Percentiles rank a stretch among this genome's conserved stretches.
Conservation (phyloP, 768 basidiomycete genomes). For the Pleurotus cornucopiae region DNA sequence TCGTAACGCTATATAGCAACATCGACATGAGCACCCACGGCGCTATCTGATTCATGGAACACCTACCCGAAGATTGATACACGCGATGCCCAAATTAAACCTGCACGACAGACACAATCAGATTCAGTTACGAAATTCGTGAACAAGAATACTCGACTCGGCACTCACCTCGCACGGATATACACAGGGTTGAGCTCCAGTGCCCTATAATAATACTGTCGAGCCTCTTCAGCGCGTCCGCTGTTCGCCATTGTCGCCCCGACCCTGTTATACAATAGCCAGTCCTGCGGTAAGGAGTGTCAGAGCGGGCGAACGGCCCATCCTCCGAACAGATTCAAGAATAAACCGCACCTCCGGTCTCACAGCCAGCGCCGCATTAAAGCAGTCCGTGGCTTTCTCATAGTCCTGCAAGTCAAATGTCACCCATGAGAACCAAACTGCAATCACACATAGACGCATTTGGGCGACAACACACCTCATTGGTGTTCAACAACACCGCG, state of each 20-base stretch:
- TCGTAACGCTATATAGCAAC: slow-evolving; percentile 59
- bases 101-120: slow-evolving; percentile 31
- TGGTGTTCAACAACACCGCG: slow-evolving; percentile 88
- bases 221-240: slow-evolving; percentile 73
- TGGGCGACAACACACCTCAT: slow-evolving; percentile 53
- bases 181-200: slow-evolving; percentile 86
- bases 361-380: slow-evolving; percentile 80
- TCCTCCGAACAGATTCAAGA: slow-evolving; percentile 1
- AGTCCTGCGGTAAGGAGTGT: slow-evolving; percentile 53
- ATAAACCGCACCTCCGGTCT: slow-evolving; percentile 68
- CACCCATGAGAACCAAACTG: background rate
- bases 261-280: slow-evolving; percentile 88
- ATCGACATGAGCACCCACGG: slow-evolving; percentile 1
- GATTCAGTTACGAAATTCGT: too few species aligned
- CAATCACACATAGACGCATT: slow-evolving; percentile 8
- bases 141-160: background rate
- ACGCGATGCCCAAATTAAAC: slow-evolving; percentile 92
- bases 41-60: slow-evolving; percentile 8
- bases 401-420: slow-evolving; percentile 59
- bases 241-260: slow-evolving; percentile 94
- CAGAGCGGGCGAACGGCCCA: slow-evolving; percentile 2
- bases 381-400: slow-evolving; percentile 90
- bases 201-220: slow-evolving; percentile 82
- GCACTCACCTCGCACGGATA: slow-evolving; percentile 74
- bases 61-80: slow-evolving; percentile 78